Evolutionary conservation across 345 rosid species (phyloP), one percentile per base, ranked within the genome.

Genomic region (Gossypium longicalyx): DNA sequence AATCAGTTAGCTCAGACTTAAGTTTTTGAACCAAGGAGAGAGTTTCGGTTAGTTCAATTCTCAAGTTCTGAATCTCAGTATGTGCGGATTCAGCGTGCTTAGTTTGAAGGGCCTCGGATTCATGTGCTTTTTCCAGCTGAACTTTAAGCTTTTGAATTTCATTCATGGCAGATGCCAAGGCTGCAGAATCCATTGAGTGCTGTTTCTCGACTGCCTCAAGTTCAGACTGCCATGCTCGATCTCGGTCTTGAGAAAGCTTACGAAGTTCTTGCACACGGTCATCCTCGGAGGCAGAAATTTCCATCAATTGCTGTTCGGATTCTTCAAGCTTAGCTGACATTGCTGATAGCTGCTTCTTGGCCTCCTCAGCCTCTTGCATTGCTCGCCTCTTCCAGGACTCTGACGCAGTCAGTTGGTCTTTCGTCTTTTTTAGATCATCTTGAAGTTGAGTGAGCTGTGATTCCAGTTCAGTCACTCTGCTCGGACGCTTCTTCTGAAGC

Each of bases 131-230:
- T 70, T 86, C 90, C 63, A 95, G 80, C 86, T 91, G 99, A 22
- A 80, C 82, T 83, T 89, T 95, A 73, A 96, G 92, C 89, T 86
- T 91, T 82, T 93, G 97, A 38, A 90, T 90, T 80, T 96, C 99
- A 78, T 86, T 96, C 89, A 91, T 85, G 45, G 97, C 86, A 27
- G 99, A 90, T 73, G 86, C 84, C 57, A 93, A 74, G 72, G 93
- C 93, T 25, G 99, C 81, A 2, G 97, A 88, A 83, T 96, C 97
- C 86, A 96, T 83, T 1, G 88, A 80, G 63, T 93, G 89, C 63
- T 93, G 99, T 79, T 87, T 91, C 81, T 89, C 97, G 77, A 93
- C 81, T 51, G 99, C 99, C 83, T 93, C 99, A n/a, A 96, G 93
- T 78, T 96, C 99, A 52, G 99, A 93, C 70, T 96, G 86, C 99